These are phyloP conservation scores for Sclerotinia nivalis DNA, from an alignment of 2,329 filamentous ascomycete genomes.

Conservation along the genomic window DNA sequence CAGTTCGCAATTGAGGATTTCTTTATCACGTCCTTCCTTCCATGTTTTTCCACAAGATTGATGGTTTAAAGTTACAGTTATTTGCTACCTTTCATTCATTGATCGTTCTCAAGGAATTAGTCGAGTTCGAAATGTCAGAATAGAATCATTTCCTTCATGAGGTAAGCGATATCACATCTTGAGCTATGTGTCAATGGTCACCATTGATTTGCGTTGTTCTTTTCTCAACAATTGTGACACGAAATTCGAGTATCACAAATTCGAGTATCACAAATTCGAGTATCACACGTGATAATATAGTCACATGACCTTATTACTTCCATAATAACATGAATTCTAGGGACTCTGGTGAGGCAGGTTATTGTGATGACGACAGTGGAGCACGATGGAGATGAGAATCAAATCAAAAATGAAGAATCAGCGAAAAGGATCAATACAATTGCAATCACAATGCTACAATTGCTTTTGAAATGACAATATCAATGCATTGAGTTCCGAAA, in stretches of 20 bases:
- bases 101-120: not conserved
- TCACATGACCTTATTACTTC: not conserved
- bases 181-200: not conserved
- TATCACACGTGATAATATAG: not conserved
- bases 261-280: not conserved
- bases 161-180: too few species aligned
- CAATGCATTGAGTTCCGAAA: conserved; percentile 18
- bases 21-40: not conserved
- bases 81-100: not conserved
- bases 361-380: not conserved
- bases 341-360: not conserved
- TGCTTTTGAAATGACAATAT: conserved; percentile 8
- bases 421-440: not conserved
- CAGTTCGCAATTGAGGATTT: not conserved
- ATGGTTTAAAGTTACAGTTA: not conserved
- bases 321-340: too few species aligned
- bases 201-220: not conserved
- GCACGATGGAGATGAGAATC: not conserved
- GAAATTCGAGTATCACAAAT: not conserved
- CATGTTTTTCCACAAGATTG: not conserved
- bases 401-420: not conserved
- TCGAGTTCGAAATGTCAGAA: not conserved
- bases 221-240: not conserved
- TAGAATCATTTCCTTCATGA: not conserved
- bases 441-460: not conserved